Percentiles rank a stretch among this genome's conserved stretches.
These are phyloP conservation scores for Yamadazyma diddensiae DNA, from an alignment of 1,139 yeast species.

Conservation along the genomic window DNA sequence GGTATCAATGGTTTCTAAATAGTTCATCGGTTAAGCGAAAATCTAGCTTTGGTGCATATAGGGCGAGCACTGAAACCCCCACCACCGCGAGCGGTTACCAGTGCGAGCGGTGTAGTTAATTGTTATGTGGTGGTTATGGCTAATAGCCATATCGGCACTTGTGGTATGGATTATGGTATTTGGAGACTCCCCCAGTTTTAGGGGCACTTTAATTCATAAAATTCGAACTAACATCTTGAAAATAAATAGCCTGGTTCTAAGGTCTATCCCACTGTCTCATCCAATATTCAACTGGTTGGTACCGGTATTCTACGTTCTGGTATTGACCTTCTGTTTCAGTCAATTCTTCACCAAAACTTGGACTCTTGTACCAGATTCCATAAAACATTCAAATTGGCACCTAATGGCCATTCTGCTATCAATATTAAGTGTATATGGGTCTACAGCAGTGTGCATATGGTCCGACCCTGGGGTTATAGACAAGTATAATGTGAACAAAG, in stretches of 20 bases:
- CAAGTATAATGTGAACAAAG: constrained; percentile 18
- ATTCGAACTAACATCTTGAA: constrained; percentile 13
- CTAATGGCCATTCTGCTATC: constrained; percentile 24
- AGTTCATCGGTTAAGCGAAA: constrained; percentile 9
- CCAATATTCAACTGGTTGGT: constrained; percentile 37
- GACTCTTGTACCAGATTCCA: constrained; percentile 17
- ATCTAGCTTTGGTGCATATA: background rate
- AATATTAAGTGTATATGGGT: constrained; percentile 32
- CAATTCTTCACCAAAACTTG: constrained; percentile 9
- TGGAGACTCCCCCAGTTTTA: constrained; percentile 53
- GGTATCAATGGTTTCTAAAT: constrained; percentile 17
- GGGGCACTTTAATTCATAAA: constrained; percentile 31
- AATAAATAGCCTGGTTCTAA: constrained; percentile 4
- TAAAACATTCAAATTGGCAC: constrained; percentile 11
- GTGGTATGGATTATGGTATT: constrained; percentile 30
- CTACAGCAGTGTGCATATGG: constrained; percentile 30
- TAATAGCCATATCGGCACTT: background rate
- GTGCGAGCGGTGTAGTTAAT: no score
- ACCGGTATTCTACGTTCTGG: constrained; percentile 46
- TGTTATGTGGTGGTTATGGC: background rate
- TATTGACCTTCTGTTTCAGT: constrained; percentile 45
- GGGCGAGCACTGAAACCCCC: background rate
- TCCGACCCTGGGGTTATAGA: constrained; percentile 53
- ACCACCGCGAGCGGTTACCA: no score
- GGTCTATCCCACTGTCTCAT: constrained; percentile 5